Evolutionary conservation across 495 filamentous ascomycete species (phyloP), one percentile per base, ranked within the genome.

Genomic region (Hypoxylon trugodes): DNA sequence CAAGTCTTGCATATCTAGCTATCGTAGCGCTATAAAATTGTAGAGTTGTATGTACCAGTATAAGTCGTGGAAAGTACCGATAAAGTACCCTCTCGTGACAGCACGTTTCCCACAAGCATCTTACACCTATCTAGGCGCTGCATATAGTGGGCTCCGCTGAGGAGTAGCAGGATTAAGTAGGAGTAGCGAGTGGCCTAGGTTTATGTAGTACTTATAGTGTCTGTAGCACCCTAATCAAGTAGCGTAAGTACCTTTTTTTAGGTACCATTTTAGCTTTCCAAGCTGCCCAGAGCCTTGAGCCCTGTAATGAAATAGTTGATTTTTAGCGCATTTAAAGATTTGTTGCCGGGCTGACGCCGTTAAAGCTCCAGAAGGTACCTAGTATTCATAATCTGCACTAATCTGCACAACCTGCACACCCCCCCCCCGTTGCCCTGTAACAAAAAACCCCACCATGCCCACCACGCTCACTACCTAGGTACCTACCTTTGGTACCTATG

Each of bases 301-400:
- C 48, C 55, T 66, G 56, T 41, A 33, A n/a, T n/a, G n/a, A n/a
- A 60, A 50, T 53, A 58, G 30, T 45, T 40, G 33, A 58, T 15
- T 16, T 63, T 63, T 63, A 57, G 60, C 52, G 45, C 52, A 53
- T 41, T 25, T 46, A 33, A 19, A 63, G 57, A 48, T 63, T 63
- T 63, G 60, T 52, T 63, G 28, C 40, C 26, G 46, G 52, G 38
- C 56, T 60, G 50, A 66, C 56, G 62, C 62, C 19, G 55, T 47
- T 56, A 22, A 53, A 45, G 18, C 22, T 4, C n/a, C 21, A 41
- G 15, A 2, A 41, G 40, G 3, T 22, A n/a, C 25, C 16, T n/a
- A 30, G 28, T 28, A 25, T 12, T n/a, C n/a, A n/a, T n/a, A n/a
- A n/a, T n/a, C n/a, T n/a, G n/a, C n/a, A n/a, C n/a, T n/a, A n/a